phyloP scores from a whole-genome alignment of 306 rosid genomes.

The Glycine latifolia region DNA sequence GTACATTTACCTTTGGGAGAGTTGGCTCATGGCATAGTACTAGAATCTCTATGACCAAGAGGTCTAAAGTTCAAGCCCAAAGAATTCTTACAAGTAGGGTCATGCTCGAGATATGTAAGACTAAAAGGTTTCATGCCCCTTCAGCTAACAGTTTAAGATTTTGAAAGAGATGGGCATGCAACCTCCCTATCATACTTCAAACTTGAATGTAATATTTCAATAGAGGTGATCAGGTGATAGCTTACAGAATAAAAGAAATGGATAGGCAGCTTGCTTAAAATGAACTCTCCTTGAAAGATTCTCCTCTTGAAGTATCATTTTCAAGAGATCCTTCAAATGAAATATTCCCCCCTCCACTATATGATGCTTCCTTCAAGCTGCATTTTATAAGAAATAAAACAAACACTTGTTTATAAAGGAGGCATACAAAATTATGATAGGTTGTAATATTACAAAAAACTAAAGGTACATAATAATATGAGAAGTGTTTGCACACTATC shows the following conservation, averaged over 20 bases:
- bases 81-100: neutral
- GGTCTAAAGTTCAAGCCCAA: neutral
- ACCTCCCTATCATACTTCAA: neutral
- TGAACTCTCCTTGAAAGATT: constrained; percentile 15
- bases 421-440: neutral
- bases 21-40: neutral
- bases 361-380: constrained; percentile 18
- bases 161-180: neutral
- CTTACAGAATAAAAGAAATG: constrained; percentile 20
- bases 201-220: neutral
- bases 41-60: neutral
- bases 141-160: neutral
- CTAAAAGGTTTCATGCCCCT: neutral
- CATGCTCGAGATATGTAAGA: neutral
- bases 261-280: neutral
- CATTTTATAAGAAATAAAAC: neutral
- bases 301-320: neutral
- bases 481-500: neutral
- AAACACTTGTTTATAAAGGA: neutral
- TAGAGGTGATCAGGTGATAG: neutral
- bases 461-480: neutral
- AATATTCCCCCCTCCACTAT: constrained; percentile 11
- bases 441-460: neutral
- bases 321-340: constrained; percentile 26
- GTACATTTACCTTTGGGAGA: neutral